These are phyloP conservation scores for Sporothrix sp. DNA, from an alignment of 2,329 filamentous ascomycete genomes.

Conservation along the genomic window DNA sequence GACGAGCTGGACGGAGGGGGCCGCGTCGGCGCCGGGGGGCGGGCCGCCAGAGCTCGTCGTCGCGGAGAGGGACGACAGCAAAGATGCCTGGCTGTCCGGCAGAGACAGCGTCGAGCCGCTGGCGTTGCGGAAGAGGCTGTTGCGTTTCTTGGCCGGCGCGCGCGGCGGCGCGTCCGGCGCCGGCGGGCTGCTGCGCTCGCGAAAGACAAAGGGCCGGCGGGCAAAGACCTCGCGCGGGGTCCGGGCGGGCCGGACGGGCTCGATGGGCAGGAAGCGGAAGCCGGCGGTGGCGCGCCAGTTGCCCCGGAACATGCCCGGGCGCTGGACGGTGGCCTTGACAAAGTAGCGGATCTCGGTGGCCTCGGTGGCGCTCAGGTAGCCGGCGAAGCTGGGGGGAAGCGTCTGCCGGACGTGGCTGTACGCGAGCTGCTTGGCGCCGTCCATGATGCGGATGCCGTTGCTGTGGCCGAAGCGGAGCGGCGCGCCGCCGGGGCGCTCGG, in stretches of 20 bases:
- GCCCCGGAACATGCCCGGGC: conserved; percentile 83
- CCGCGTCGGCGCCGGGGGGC: conserved; percentile 35
- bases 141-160: conserved; percentile 38
- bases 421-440: conserved; percentile 52
- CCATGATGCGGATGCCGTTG: conserved; percentile 49
- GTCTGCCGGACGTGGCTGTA: conserved; percentile 71
- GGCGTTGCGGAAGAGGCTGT: conserved; percentile 22
- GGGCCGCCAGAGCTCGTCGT: too few relatives aligned
- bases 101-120: conserved; percentile 37
- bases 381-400: conserved; percentile 79
- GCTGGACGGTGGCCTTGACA: conserved; percentile 86
- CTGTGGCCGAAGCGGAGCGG: conserved; percentile 40
- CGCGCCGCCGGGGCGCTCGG: conserved; percentile 24
- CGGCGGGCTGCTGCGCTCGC: conserved; percentile 31
- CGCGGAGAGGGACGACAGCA: not conserved
- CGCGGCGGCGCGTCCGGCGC: conserved; percentile 17
- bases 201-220: conserved; percentile 55
- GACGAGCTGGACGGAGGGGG: conserved; percentile 64
- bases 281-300: conserved; percentile 62
- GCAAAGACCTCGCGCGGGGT: conserved; percentile 76
- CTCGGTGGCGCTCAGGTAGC: conserved; percentile 76
- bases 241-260: conserved; percentile 63
- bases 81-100: not conserved
- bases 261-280: conserved; percentile 86
- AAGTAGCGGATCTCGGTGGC: conserved; percentile 90